A percentile compares a stretch with the other conserved stretches of the same genome.
These are phyloP conservation scores for Populus euphratica DNA, from an alignment of 345 rosid species.

Conservation along the genomic window DNA sequence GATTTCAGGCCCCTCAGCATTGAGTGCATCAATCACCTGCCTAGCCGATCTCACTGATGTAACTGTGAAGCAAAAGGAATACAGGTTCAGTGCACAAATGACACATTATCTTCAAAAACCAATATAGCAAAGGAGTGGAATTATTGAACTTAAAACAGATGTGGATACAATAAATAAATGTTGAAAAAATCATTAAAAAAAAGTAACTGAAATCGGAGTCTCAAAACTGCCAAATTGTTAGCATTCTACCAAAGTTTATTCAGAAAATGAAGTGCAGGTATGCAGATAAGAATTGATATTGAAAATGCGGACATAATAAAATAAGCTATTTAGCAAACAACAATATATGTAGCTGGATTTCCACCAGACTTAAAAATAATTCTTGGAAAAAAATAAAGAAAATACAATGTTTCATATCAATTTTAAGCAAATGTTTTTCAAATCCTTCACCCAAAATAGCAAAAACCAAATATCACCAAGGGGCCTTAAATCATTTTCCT, in stretches of 20 bases:
- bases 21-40: constrained; percentile 90
- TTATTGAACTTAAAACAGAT: neutral
- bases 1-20: constrained; percentile 92
- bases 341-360: neutral
- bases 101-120: neutral
- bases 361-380: too few relatives aligned
- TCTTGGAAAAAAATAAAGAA: too few relatives aligned
- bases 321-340: neutral
- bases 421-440: too few relatives aligned
- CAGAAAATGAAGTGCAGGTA: too few relatives aligned
- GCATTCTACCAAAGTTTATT: neutral
- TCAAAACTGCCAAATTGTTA: neutral
- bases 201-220: neutral
- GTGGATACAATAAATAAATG: neutral
- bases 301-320: neutral
- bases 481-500: too few relatives aligned
- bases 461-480: too few relatives aligned
- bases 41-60: constrained; percentile 86
- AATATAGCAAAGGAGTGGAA: constrained; percentile 1
- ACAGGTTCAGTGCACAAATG: constrained; percentile 1
- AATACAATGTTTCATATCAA: too few relatives aligned
- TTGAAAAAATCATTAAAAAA: neutral
- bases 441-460: too few relatives aligned
- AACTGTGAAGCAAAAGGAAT: constrained; percentile 46
- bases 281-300: neutral